These are phyloP conservation scores for Amoebophrya sp. DNA, from an alignment of 169 alveolate species.

Conservation along the genomic window DNA sequence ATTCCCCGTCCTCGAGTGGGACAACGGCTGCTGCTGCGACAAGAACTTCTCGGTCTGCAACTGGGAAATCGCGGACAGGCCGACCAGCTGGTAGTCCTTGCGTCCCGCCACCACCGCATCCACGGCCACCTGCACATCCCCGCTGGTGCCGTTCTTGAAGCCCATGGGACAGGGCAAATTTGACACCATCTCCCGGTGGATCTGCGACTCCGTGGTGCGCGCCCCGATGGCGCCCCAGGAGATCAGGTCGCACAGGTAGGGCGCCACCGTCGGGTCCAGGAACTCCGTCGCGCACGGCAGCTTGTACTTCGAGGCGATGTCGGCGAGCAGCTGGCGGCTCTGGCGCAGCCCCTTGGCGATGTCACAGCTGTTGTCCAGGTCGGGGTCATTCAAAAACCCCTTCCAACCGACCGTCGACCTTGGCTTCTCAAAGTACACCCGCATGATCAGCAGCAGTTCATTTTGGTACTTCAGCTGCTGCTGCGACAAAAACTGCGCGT, in stretches of 20 bases:
- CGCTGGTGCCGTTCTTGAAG: constrained; percentile 34
- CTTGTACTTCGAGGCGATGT: background rate
- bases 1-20: too few relatives aligned
- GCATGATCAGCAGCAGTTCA: constrained; percentile 27
- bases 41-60: too few relatives aligned
- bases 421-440: constrained; percentile 40
- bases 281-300: constrained; percentile 37
- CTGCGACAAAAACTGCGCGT: background rate
- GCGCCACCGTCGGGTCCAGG: constrained; percentile 12
- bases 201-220: constrained; percentile 35
- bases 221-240: constrained; percentile 40
- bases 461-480: background rate
- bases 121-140: constrained; percentile 30
- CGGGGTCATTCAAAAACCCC: background rate
- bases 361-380: background rate
- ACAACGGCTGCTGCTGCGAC: too few relatives aligned
- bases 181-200: constrained; percentile 25
- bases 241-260: constrained; percentile 18
- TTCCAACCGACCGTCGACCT: constrained; percentile 37
- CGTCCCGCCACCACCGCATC: constrained; percentile 26
- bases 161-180: constrained; percentile 30
- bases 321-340: constrained; percentile 23
- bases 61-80: too few relatives aligned
- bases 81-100: background rate
- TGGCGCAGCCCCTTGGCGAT: background rate